These are phyloP conservation scores for Lactifluus volemus DNA, from an alignment of 768 basidiomycete species.

Conservation along the genomic window DNA sequence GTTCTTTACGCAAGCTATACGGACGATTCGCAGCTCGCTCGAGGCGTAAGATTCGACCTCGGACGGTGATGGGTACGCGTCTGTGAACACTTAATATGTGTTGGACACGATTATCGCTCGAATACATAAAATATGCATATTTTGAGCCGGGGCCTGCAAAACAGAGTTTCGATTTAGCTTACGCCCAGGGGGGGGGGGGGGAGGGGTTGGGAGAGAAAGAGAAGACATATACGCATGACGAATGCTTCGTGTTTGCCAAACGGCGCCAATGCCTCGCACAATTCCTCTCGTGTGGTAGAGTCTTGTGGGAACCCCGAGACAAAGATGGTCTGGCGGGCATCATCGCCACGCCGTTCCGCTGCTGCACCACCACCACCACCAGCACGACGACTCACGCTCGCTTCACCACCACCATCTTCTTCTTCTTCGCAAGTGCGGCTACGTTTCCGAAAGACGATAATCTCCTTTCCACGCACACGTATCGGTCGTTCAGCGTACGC, in stretches of 20 bases:
- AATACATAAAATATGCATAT: conserved; percentile 7
- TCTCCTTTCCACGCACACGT: not conserved
- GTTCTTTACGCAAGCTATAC: not conserved
- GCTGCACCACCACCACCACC: not conserved
- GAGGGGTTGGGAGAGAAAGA: not conserved
- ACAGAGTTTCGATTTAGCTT: not conserved
- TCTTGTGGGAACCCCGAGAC: not conserved
- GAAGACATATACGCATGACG: conserved; percentile 6
- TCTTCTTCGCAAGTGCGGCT: too few species aligned
- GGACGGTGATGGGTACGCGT: not conserved
- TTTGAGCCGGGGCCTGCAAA: conserved; percentile 4
- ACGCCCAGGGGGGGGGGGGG: too few species aligned
- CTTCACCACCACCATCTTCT: too few species aligned
- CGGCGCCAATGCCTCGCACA: not conserved
- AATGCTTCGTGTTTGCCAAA: not conserved
- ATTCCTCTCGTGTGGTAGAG: not conserved
- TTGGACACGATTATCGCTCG: not conserved
- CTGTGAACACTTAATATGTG: not conserved
- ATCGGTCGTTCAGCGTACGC: conserved; percentile 7
- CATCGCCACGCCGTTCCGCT: not conserved
- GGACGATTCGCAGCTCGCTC: not conserved
- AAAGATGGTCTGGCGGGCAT: not conserved
- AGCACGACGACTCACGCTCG: too few species aligned
- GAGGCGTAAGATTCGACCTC: not conserved
- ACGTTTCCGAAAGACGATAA: not conserved